Evolutionary conservation across 495 filamentous ascomycete species (phyloP), one percentile per base, ranked within the genome.

Genomic region (Thermothielavioides terrestris): DNA sequence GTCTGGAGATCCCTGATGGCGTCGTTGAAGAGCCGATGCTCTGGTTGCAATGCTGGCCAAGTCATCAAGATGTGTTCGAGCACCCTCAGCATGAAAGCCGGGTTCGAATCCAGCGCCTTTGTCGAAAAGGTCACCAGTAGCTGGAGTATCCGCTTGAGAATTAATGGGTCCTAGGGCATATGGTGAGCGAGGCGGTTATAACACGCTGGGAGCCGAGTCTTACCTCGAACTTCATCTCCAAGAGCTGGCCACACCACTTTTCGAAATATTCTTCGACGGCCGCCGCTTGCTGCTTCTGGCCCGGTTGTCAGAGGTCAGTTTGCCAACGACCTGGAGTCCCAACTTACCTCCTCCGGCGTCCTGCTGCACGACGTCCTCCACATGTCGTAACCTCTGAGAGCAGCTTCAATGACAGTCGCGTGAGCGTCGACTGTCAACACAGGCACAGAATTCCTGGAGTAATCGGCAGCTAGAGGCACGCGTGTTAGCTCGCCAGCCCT

Each of bases 11-110:
- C 86, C 51, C 88, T 88, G 21, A 95, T 83, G n/a, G 92, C 88
- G 51, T 97, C 94, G 6, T 84, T 86, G 67, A 91, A 96, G 20
- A 77, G 69, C 21, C 77, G 75, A 56, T 81, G 80, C 22, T 79
- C 76, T 0, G 83, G 79, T 38, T 86, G 75, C 31, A 88, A 79
- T 6, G 76, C 73, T 21, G 86, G 81, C 56, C 82, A 79, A 23
- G 85, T 88, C 65, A 89, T 84, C 23, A 98, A 78, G 48, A 94
- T 88, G 59, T 95, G 85, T 59, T 94, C 88, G 9, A 97, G 76
- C 21, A 95, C 84, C 53, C 83, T 87, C 26, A 95, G 70, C 57
- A 92, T 92, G 64, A 94, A 87, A 22, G 73, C 75, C 1, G 86
- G 75, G 30, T 85, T 85, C 48, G 81, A 82, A 53, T 87, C 79